phyloP scores from a whole-genome alignment of 2,329 filamentous ascomycete species.

The Colletotrichum eleusines region DNA sequence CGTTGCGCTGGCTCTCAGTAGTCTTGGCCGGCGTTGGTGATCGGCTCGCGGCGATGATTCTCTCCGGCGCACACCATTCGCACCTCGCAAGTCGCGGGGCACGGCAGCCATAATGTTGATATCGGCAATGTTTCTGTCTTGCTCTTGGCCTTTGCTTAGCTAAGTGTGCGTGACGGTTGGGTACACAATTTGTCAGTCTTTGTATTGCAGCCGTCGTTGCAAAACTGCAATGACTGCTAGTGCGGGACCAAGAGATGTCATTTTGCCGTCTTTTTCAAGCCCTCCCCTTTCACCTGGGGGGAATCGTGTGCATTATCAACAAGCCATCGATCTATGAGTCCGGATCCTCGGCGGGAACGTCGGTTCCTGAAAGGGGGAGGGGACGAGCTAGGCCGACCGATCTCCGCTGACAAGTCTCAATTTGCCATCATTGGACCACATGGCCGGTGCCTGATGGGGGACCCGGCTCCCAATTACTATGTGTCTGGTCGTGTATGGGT shows the following conservation, averaged over 20 bases:
- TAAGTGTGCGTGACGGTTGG: background rate
- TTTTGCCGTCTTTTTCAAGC: conserved; percentile 1
- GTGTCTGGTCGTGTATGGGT: conserved; percentile 44
- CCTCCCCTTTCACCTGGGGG: conserved; percentile 5
- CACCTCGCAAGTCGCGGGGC: conserved; percentile 32
- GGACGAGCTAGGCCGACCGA: conserved; percentile 29
- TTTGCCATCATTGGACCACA: conserved; percentile 38
- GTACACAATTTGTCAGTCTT: background rate
- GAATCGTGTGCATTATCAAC: conserved; percentile 35
- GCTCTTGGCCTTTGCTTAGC: background rate
- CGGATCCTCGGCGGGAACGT: conserved; percentile 31
- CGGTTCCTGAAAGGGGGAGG: conserved; percentile 13
- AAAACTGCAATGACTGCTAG: background rate
- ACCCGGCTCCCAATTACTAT: conserved; percentile 41
- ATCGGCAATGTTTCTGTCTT: background rate
- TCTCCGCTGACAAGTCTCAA: conserved; percentile 31
- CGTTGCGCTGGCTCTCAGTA: conserved; percentile 67
- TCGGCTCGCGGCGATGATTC: conserved; percentile 56
- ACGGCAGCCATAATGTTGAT: conserved; percentile 29
- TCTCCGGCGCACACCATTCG: conserved; percentile 43
- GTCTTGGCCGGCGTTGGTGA: conserved; percentile 61
- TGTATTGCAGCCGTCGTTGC: conserved; percentile 4
- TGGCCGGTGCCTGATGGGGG: conserved; percentile 41
- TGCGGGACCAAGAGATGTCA: background rate
- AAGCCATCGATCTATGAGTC: conserved; percentile 18